Evolutionary conservation across 495 filamentous ascomycete genomes (phyloP).

Genomic region (Penicillium simplicissimum): DNA sequence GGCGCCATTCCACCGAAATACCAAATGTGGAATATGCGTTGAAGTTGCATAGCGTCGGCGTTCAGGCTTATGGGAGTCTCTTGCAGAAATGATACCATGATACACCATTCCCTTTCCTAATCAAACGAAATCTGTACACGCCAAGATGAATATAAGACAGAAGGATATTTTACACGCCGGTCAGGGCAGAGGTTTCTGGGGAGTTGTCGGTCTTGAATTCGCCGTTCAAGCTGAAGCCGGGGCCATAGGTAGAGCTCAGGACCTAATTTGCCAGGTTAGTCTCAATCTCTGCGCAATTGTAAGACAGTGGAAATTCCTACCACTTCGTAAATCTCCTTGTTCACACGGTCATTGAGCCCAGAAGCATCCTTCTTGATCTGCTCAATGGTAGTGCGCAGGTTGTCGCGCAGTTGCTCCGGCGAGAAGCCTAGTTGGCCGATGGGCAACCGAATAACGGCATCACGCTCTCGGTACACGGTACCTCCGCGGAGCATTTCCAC

Average conservation of each 20-base stretch:
- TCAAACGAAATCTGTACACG: constrained; percentile 50
- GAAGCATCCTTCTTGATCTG: constrained; percentile 76
- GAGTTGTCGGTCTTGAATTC: constrained; percentile 64
- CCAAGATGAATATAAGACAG: constrained; percentile 34
- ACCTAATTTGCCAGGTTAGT: constrained; percentile 46
- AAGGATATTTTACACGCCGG: constrained; percentile 46
- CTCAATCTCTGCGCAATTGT: background rate
- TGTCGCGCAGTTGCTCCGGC: constrained; percentile 80
- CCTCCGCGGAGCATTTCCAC: constrained; percentile 80
- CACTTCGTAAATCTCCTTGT: constrained; percentile 87
- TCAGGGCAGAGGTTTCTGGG: constrained; percentile 46
- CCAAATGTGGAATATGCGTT: constrained; percentile 6
- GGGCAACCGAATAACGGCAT: constrained; percentile 82
- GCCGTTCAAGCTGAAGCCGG: constrained; percentile 85
- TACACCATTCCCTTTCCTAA: constrained; percentile 48
- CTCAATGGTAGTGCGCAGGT: constrained; percentile 76
- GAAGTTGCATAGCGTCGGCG: constrained; percentile 48
- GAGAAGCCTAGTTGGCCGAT: constrained; percentile 90
- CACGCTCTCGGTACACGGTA: constrained; percentile 80
- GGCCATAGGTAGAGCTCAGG: constrained; percentile 82
- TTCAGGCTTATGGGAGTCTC: constrained; percentile 29
- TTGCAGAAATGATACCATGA: constrained; percentile 55
- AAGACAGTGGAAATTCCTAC: constrained; percentile 44
- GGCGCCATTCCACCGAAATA: background rate
- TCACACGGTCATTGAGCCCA: constrained; percentile 64